These are phyloP conservation scores for Aspergillus sp. DNA, from an alignment of 2,329 filamentous ascomycete species.

Conservation along the genomic window DNA sequence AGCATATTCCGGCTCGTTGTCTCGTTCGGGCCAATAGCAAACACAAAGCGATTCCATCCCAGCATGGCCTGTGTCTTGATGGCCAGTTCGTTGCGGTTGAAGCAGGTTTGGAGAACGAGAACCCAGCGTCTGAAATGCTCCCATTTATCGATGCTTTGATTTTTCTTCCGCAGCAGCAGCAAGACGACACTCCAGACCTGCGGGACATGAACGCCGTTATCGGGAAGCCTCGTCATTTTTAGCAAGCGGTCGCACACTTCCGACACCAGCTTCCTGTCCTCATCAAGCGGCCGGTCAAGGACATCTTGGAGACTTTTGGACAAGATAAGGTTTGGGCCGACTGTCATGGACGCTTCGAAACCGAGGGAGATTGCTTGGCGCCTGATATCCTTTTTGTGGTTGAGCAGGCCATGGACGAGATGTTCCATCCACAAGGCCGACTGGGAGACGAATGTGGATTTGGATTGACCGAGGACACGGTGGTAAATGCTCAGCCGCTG, in stretches of 20 bases:
- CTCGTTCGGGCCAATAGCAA: conserved; percentile 57
- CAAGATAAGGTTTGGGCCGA: conserved; percentile 61
- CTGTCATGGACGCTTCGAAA: conserved; percentile 56
- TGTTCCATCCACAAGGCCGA: conserved; percentile 70
- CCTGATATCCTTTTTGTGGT: conserved; percentile 66
- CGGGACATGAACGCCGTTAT: conserved; percentile 59
- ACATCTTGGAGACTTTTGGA: conserved; percentile 52
- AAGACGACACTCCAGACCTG: conserved; percentile 82
- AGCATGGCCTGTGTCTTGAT: conserved; percentile 69
- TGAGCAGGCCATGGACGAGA: conserved; percentile 72
- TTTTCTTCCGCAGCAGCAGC: conserved; percentile 59
- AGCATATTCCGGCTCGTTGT: conserved; percentile 46
- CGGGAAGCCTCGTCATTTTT: conserved; percentile 53
- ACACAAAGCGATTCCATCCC: conserved; percentile 80
- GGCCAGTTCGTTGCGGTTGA: conserved; percentile 65
- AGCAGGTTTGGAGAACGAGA: conserved; percentile 67
- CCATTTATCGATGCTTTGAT: conserved; percentile 56
- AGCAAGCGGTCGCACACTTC: conserved; percentile 60
- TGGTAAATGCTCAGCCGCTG: conserved; percentile 71
- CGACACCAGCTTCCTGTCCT: conserved; percentile 56
- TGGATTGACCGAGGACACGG: conserved; percentile 63
- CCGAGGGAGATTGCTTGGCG: conserved; percentile 65
- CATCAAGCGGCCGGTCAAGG: conserved; percentile 41
- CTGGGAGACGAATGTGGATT: conserved; percentile 59
- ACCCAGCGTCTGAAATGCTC: conserved; percentile 66